Evolutionary conservation across 1,139 yeast species (phyloP).

Genomic region (Candida gigantensis): DNA sequence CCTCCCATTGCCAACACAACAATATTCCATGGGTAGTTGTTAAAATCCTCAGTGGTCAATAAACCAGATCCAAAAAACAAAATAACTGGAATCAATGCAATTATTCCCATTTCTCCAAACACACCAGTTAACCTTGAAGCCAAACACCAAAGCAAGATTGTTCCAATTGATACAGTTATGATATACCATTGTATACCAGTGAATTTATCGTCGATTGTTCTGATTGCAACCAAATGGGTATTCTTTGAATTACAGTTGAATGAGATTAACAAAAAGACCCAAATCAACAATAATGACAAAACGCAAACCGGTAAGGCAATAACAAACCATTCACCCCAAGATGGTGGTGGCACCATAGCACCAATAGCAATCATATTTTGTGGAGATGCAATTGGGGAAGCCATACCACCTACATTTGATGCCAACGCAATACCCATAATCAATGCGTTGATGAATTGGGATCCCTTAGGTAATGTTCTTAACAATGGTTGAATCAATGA

Average conservation of each 20-base stretch:
- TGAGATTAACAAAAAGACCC: slow-evolving; percentile 59
- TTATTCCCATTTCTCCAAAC: slow-evolving; percentile 73
- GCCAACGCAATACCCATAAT: slow-evolving; percentile 73
- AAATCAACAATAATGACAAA: slow-evolving; percentile 52
- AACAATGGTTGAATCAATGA: slow-evolving; percentile 76
- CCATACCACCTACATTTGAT: slow-evolving; percentile 76
- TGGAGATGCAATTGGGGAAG: slow-evolving; percentile 80
- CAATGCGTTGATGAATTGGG: slow-evolving; percentile 62
- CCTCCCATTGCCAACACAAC: slow-evolving; percentile 81
- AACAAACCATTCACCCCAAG: slow-evolving; percentile 80
- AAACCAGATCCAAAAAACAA: slow-evolving; percentile 72
- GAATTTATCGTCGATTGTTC: slow-evolving; percentile 61
- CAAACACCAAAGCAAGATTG: slow-evolving; percentile 74
- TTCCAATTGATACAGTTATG: slow-evolving; percentile 48
- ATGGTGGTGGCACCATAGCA: slow-evolving; percentile 63
- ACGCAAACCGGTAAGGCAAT: slow-evolving; percentile 67
- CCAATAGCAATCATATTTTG: slow-evolving; percentile 76
- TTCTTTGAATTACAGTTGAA: slow-evolving; percentile 50
- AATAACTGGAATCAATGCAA: slow-evolving; percentile 65
- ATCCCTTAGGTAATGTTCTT: slow-evolving; percentile 60
- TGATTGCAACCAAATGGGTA: slow-evolving; percentile 49
- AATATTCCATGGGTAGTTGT: slow-evolving; percentile 76
- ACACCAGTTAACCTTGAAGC: slow-evolving; percentile 55
- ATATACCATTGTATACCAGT: slow-evolving; percentile 66
- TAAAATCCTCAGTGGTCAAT: slow-evolving; percentile 63